Base-by-base conservation (phyloP, 2,329 filamentous ascomycete species). In the Cadophora sp. region DNA sequence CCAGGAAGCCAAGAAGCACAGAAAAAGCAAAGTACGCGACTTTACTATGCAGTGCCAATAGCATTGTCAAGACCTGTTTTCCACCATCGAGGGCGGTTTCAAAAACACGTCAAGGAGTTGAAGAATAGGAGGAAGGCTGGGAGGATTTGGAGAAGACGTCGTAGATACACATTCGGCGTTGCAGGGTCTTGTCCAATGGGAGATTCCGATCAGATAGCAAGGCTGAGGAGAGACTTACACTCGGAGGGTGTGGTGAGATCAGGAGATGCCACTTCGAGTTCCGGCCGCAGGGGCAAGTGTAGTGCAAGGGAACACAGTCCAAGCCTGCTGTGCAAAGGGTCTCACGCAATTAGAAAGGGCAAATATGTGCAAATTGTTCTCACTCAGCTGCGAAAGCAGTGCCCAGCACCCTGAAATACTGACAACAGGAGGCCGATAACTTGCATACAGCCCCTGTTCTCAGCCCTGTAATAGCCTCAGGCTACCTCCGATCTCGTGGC, bases 361-460 rank as follows among this genome's bases (percentile, higher is more conserved):
- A 39, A 55, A 33, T 36, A 11, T 39, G 27, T 55, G 30, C 20
- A 55, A 55, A 33, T 55, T 55, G 27, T 8, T 36, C 51, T 22
- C 51, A 55, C 36, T 55, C 51, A 55, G 51, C 51, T 55, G 27
- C n/a, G 51, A 4, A 27, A 55, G 51, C 51, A 36, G 27, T 30
- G 51, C 13, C 51, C 51, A 50, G 47, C 45, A 48, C 50, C 50
- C 24, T 33, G 13, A 16, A 30, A 53, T 53, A 8, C 51, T 55
- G 27, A 36, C 51, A 55, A 9, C 16, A 55, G 27, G 18, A 55
- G 13, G 30, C 51, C 62, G 62, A 59, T 43, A 27, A 5, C 53
- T 51, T 59, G 55, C 62, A 65, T 65, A 24, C 33, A 33, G n/a
- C 20, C 59, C 30, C 39, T 39, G 59, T n/a, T 43, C 36, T 41